These are phyloP conservation scores for Parasitella parasitica DNA, from an alignment of 371 early-diverging fungal species.

Conservation along the genomic window DNA sequence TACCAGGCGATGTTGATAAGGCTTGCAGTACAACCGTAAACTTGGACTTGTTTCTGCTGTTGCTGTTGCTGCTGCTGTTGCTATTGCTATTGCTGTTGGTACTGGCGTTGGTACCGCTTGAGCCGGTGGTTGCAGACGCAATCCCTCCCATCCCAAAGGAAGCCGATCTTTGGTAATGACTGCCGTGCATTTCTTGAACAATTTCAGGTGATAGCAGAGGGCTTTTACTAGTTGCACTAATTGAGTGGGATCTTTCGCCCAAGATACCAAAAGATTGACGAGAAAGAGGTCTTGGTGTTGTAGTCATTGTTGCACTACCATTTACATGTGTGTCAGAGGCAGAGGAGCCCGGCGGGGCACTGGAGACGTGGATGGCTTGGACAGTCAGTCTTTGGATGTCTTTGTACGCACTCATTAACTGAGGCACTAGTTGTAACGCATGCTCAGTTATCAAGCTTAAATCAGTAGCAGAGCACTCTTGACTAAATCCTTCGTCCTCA, in stretches of 20 bases:
- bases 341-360: background rate
- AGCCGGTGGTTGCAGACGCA: background rate
- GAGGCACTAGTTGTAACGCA: conserved; percentile 40
- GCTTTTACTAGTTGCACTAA: conserved; percentile 1
- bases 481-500: conserved; percentile 18
- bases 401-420: conserved; percentile 42
- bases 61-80: background rate
- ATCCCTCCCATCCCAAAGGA: background rate
- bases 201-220: background rate
- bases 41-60: background rate
- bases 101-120: background rate
- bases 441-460: conserved; percentile 26
- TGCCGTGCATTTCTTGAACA: background rate
- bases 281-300: conserved; percentile 8
- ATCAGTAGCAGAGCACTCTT: conserved; percentile 19
- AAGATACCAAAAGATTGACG: conserved; percentile 21
- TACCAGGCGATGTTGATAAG: conserved; percentile 38
- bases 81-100: background rate
- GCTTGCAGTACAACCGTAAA: conserved; percentile 36
- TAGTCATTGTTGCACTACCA: background rate
- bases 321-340: background rate
- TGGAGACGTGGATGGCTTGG: conserved; percentile 40
- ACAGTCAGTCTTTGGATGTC: conserved; percentile 42
- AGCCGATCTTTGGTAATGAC: background rate
- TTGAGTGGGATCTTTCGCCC: conserved; percentile 17